Base-by-base conservation (phyloP, 768 basidiomycete genomes). In the Mycena polygramma region DNA sequence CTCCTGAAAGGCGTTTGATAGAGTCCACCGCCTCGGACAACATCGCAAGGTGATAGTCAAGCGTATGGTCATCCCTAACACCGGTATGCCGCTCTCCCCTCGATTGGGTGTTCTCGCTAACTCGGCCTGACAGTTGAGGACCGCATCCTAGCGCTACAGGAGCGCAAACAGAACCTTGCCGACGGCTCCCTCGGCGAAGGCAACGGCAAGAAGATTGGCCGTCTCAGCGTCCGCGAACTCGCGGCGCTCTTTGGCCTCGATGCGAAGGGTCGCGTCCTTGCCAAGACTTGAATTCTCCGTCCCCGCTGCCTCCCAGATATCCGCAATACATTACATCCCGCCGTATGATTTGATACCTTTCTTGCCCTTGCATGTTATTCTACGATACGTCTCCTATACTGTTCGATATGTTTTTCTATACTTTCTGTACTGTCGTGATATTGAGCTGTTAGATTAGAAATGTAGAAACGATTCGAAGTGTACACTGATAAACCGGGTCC, bases 121-220 rank as follows among this genome's bases (percentile, higher is more conserved):
- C 43, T 48, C 15, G 11, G 30, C 6, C 9, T 11, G 10, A 39
- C 53, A 68, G 88, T 91, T 39, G 93, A 94, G 75, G 89, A 93
- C 74, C 84, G 92, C n/a, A 89, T 94, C 39, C 81, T 92, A 35
- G 82, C 82, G 0, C 79, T 94, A 69, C 92, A 92, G 73, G 84
- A 87, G 49, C 82, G 88, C 65, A 92, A 92, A 87, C 84, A 89
- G 84, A 80, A 78, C 36, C 83, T 91, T 14, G 88, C 90, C 10
- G 89, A 91, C 75, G 88, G 88, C 11, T 85, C 85, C 68, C 81
- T 92, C 46, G 90, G 91, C 7, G 91, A 92, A 80, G 90, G 90
- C 13, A 80, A 75, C 4, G 90, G 86, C 20, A 85, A 87, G 80
- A 91, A 90, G 80, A 83, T 90, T 57, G 86, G 86, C 41, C 79